phyloP scores from a whole-genome alignment of 2,329 filamentous ascomycete species.

The Diaporthe ampelina region DNA sequence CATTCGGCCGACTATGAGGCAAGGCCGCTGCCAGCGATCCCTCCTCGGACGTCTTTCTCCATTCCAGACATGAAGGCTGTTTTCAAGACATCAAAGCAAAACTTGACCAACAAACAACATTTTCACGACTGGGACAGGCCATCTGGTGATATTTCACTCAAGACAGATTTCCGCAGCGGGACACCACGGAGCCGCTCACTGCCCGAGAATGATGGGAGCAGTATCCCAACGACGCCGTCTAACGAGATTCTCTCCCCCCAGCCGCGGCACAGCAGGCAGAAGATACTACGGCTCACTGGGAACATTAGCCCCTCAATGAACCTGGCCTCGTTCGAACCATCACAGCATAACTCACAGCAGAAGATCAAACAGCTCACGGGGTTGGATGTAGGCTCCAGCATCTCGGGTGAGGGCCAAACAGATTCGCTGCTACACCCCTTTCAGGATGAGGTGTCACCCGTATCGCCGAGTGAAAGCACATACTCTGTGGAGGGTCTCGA shows the following conservation, averaged over 20 bases:
- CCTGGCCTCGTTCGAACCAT: constrained; percentile 39
- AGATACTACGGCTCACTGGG: constrained; percentile 43
- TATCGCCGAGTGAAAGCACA: constrained; percentile 42
- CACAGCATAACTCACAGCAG: constrained; percentile 50
- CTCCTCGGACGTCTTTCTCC: constrained; percentile 30
- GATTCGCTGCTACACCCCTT: neutral
- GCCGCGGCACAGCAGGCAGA: constrained; percentile 42
- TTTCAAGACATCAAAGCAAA: neutral
- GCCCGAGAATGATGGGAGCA: constrained; percentile 36
- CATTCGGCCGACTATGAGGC: constrained; percentile 32
- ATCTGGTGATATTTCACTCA: neutral
- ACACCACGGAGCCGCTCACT: neutral
- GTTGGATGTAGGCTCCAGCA: constrained; percentile 50
- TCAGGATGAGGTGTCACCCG: constrained; percentile 40
- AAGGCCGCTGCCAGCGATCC: constrained; percentile 39
- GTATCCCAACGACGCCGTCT: constrained; percentile 35
- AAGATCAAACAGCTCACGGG: constrained; percentile 61
- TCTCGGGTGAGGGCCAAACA: constrained; percentile 33
- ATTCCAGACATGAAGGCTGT: constrained; percentile 12
- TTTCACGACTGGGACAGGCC: constrained; percentile 38
- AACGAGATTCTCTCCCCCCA: constrained; percentile 44
- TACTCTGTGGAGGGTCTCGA: constrained; percentile 42
- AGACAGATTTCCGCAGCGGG: constrained; percentile 1
- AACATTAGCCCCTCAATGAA: constrained; percentile 31
- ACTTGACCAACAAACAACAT: neutral